These are phyloP conservation scores for Neophaeococcomyces aloes DNA, from an alignment of 2,329 filamentous ascomycete species.

Conservation along the genomic window DNA sequence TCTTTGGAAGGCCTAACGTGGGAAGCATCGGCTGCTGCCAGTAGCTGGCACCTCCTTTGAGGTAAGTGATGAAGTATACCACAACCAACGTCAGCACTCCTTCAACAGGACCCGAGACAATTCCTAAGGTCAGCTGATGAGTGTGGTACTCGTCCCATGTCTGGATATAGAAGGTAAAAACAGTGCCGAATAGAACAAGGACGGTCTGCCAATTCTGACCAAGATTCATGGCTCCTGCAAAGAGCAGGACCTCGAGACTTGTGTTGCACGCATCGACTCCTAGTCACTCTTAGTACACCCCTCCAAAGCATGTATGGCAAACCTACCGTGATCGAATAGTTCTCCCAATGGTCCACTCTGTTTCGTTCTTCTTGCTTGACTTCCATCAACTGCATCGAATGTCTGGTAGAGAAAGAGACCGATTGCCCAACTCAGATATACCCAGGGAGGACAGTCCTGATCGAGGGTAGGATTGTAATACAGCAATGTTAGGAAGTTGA, in stretches of 20 bases:
- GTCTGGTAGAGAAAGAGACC: conserved; percentile 96
- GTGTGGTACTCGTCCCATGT: conserved; percentile 99
- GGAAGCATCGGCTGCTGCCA: conserved; percentile 77
- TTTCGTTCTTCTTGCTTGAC: conserved; percentile 79
- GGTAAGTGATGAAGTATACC: conserved; percentile 75
- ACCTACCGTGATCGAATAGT: conserved; percentile 80
- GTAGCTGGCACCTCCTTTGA: conserved; percentile 78
- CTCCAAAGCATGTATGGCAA: background rate
- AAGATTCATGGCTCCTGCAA: conserved; percentile 84
- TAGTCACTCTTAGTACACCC: conserved; percentile 22
- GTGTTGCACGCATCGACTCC: conserved; percentile 92
- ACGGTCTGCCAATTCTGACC: conserved; percentile 88
- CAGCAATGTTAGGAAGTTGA: conserved; percentile 81
- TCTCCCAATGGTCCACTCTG: conserved; percentile 92
- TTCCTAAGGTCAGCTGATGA: conserved; percentile 80
- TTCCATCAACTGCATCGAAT: conserved; percentile 92
- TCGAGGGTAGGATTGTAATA: conserved; percentile 96
- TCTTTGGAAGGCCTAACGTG: conserved; percentile 57
- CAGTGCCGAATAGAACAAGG: conserved; percentile 67
- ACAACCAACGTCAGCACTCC: conserved; percentile 74
- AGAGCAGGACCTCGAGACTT: conserved; percentile 82
- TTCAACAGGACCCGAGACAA: conserved; percentile 91
- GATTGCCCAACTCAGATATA: conserved; percentile 82
- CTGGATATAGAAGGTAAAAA: conserved; percentile 95
- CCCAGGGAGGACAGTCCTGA: conserved; percentile 87